phyloP scores from a whole-genome alignment of 768 basidiomycete species.

The Hygrophorus russula region DNA sequence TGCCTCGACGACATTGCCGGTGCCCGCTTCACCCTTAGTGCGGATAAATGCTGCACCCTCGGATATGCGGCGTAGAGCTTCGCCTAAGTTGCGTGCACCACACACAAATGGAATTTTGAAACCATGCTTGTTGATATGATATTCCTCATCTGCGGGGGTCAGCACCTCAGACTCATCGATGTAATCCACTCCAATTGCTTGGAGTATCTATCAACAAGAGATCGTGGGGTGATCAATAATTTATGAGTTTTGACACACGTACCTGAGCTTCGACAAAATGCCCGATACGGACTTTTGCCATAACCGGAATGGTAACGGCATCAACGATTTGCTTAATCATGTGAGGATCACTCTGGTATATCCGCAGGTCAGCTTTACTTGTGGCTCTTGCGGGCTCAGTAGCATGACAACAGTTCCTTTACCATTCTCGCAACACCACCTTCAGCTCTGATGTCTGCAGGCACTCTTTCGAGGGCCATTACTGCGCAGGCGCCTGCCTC shows the following conservation, averaged over 20 bases:
- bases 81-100: slow-evolving; percentile 89
- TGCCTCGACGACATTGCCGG: slow-evolving; percentile 87
- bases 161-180: slow-evolving; percentile 93
- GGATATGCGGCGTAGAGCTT: slow-evolving; percentile 90
- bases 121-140: slow-evolving; percentile 93
- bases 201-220: slow-evolving; percentile 56
- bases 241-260: slow-evolving; percentile 9
- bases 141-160: slow-evolving; percentile 91
- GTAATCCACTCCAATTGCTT: slow-evolving; percentile 92
- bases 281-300: slow-evolving; percentile 93
- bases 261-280: slow-evolving; percentile 97
- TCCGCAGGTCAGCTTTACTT: background rate
- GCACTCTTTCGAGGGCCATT: slow-evolving; percentile 93
- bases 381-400: too few species aligned
- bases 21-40: slow-evolving; percentile 90
- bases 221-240: slow-evolving; percentile 4
- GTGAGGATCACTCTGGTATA: slow-evolving; percentile 70
- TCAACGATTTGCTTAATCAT: slow-evolving; percentile 97
- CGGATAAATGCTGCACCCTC: slow-evolving; percentile 99
- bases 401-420: slow-evolving; percentile 14
- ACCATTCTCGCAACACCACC: slow-evolving; percentile 98
- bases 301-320: slow-evolving; percentile 94
- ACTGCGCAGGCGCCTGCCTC: slow-evolving; percentile 97
- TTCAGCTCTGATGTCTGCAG: slow-evolving; percentile 84
- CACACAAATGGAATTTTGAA: slow-evolving; percentile 97